phyloP scores from a whole-genome alignment of 73 alveolate genomes.

The Uronychia binucleata region DNA sequence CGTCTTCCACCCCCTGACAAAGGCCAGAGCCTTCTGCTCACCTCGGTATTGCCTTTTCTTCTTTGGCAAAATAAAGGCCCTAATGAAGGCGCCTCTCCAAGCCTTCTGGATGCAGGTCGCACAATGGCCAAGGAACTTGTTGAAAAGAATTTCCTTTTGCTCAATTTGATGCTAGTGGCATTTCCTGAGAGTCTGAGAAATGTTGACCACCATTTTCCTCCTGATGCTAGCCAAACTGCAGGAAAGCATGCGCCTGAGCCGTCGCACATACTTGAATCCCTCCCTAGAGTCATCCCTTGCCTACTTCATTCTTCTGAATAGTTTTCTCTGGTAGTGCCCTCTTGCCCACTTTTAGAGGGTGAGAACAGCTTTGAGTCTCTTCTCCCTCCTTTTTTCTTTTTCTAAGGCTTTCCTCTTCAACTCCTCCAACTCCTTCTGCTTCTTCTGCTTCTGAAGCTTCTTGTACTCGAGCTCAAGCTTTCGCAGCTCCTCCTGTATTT shows the following conservation, averaged over 20 bases:
- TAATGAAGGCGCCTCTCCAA: slow-evolving; percentile 37
- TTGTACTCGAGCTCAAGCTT: slow-evolving; percentile 1
- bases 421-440: background rate
- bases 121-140: slow-evolving; percentile 44
- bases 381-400: background rate
- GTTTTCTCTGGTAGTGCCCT: background rate
- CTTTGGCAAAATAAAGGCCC: background rate
- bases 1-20: slow-evolving; percentile 5
- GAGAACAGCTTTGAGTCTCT: background rate
- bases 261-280: slow-evolving; percentile 23
- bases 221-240: slow-evolving; percentile 15
- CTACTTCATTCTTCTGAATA: slow-evolving; percentile 1
- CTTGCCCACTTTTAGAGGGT: background rate
- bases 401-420: background rate
- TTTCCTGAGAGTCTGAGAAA: background rate
- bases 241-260: slow-evolving; percentile 30
- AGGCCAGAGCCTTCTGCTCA: background rate
- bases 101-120: slow-evolving; percentile 33
- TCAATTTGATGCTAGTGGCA: background rate
- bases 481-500: background rate
- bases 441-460: background rate
- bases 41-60: background rate
- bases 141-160: slow-evolving; percentile 5
- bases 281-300: background rate
- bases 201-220: background rate